Base-by-base conservation (phyloP, 805 yeast genomes). In the Ogataea nakhonphanomensis region DNA sequence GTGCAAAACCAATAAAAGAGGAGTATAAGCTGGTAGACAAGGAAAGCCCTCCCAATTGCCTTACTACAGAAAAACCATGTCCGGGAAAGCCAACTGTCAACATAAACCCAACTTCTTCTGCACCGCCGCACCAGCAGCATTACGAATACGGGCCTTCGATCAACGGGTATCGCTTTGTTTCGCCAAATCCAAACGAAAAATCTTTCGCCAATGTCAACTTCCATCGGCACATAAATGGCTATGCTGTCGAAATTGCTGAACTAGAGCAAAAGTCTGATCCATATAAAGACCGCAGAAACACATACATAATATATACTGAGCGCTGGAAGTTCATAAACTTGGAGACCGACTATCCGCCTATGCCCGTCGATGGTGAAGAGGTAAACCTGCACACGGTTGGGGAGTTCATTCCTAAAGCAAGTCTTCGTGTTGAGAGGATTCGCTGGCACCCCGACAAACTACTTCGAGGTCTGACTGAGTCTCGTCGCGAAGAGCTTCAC, bases 371-470 rank as follows among this genome's bases (percentile, higher is more conserved):
- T 2, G 23, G 40, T 3, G 33, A 45, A 2, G 54, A 57, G 8
- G 31, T 60, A 2, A 41, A 30, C 17, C 21, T 30, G 3, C 37
- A 37, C 1, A 38, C 37, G 6, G 38, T 61, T 10, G 11, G 14
- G 4, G 15, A 10, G 1, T 61, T 61, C 33, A 23, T 61, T 4
- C 28, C 44, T 2, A 34, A 35, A 26, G 41, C 49, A 5, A 45
- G 60, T 8, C 43, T 67, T 17, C 76, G 71, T 43, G 49, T 43
- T 22, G 88, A 81, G 49, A 56, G 88, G 39, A 57, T 81, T 5
- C 59, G 75, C 45, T 81, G 88, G 88, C 89, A 81, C 55, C 89
- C 89, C 1, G 89, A 81, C 53, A 73, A 71, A 51, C 74, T 81
- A 79, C 51, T 51, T 3, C 28, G 26, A 44, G 56, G 41, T 26